phyloP scores from a whole-genome alignment of 2,329 filamentous ascomycete genomes.

The Fusarium nisikadoi region DNA sequence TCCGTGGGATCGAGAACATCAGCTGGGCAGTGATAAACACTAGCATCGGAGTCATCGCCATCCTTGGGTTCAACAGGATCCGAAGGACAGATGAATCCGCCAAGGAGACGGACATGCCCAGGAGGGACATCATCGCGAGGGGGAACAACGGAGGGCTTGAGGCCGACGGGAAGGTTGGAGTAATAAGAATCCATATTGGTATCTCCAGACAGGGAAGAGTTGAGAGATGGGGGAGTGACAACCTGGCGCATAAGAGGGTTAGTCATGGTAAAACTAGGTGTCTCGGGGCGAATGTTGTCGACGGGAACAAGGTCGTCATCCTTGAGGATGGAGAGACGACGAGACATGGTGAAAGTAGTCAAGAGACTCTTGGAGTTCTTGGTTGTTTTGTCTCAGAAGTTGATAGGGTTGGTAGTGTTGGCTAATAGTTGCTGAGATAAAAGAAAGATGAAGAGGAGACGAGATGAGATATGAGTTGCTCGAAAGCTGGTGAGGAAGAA shows the following conservation, averaged over 20 bases:
- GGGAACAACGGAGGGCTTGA: background rate
- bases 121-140: background rate
- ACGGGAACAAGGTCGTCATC: background rate
- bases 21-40: background rate
- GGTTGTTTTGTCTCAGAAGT: background rate
- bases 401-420: background rate
- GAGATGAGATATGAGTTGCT: background rate
- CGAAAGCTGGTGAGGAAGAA: background rate
- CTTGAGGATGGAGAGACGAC: background rate
- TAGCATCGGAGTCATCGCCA: too few relatives aligned
- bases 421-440: background rate
- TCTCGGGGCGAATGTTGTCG: background rate
- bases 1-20: background rate
- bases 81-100: background rate
- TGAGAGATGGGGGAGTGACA: background rate
- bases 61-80: background rate
- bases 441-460: background rate
- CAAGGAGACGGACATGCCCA: background rate
- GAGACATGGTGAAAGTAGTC: background rate
- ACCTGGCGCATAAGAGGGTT: background rate
- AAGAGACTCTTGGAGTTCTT: background rate
- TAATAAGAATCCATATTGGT: fast-evolving
- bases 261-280: background rate
- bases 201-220: background rate
- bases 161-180: background rate